Evolutionary conservation across 495 filamentous ascomycete species (phyloP).

Genomic region (Halenospora varia): DNA sequence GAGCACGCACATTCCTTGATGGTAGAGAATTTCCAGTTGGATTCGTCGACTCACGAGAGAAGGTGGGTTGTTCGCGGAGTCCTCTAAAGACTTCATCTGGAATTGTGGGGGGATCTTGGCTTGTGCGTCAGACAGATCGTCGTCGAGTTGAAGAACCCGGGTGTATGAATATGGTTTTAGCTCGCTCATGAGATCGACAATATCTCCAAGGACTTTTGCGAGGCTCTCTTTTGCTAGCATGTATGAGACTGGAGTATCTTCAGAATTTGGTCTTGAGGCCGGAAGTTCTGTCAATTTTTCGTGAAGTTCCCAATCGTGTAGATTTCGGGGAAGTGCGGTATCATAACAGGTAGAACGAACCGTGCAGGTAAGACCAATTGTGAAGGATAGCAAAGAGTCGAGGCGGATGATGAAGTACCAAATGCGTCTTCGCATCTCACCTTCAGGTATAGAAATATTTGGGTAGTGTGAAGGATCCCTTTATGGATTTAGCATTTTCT

Average conservation of each 20-base stretch:
- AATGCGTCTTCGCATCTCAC: slow-evolving; percentile 39
- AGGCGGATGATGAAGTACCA: slow-evolving; percentile 30
- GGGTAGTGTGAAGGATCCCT: slow-evolving; percentile 80
- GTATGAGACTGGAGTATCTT: slow-evolving; percentile 47
- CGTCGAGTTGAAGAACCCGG: slow-evolving; percentile 4
- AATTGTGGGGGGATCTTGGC: slow-evolving; percentile 54
- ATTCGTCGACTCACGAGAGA: slow-evolving; percentile 63
- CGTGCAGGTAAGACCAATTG: slow-evolving; percentile 33
- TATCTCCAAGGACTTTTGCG: slow-evolving; percentile 30
- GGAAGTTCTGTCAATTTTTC: slow-evolving; percentile 40
- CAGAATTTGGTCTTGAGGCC: slow-evolving; percentile 35
- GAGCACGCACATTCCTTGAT: slow-evolving; percentile 66
- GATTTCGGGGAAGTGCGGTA: slow-evolving; percentile 28
- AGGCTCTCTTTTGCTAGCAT: slow-evolving; percentile 42
- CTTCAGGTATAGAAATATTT: slow-evolving; percentile 78
- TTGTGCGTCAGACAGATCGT: slow-evolving; percentile 50
- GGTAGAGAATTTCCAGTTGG: slow-evolving; percentile 63
- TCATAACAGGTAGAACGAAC: slow-evolving; percentile 27
- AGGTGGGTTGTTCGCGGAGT: slow-evolving; percentile 56
- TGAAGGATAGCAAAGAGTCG: slow-evolving; percentile 32
- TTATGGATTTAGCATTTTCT: slow-evolving; percentile 19
- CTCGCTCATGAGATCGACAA: slow-evolving; percentile 35
- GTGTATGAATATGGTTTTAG: slow-evolving; percentile 23
- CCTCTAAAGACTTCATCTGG: slow-evolving; percentile 52
- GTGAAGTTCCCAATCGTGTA: slow-evolving; percentile 44